These are phyloP conservation scores for Raffaelea albimanens DNA, from an alignment of 2,329 filamentous ascomycete species.

Conservation along the genomic window DNA sequence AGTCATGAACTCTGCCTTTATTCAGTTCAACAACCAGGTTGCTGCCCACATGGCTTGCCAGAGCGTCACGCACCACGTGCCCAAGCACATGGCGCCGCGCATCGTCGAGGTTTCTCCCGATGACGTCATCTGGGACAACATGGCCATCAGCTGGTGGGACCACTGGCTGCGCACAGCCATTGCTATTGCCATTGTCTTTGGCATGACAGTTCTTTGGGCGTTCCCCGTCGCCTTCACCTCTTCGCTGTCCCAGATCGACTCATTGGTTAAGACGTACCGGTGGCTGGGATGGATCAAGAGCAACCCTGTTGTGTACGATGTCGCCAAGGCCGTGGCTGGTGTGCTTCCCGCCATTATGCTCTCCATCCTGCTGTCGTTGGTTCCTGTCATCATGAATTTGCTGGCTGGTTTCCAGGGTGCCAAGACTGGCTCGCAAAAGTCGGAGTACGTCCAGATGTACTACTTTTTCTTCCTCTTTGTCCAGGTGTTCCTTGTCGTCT, in stretches of 20 bases:
- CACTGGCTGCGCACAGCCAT: slow-evolving; percentile 63
- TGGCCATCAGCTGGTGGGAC: slow-evolving; percentile 93
- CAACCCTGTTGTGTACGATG: slow-evolving; percentile 49
- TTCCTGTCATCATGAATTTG: slow-evolving; percentile 70
- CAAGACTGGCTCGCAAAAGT: slow-evolving; percentile 70
- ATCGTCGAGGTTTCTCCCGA: slow-evolving; percentile 88
- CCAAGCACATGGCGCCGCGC: slow-evolving; percentile 86
- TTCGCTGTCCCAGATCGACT: slow-evolving; percentile 66
- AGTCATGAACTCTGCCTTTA: slow-evolving; percentile 91
- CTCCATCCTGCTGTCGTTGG: slow-evolving; percentile 65
- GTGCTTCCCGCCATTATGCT: slow-evolving; percentile 73
- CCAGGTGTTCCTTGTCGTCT: slow-evolving; percentile 88
- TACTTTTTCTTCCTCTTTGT: slow-evolving; percentile 94
- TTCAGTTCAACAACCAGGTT: slow-evolving; percentile 97
- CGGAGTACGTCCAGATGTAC: slow-evolving; percentile 80
- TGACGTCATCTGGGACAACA: slow-evolving; percentile 94
- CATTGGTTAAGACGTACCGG: slow-evolving; percentile 50
- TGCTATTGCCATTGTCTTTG: slow-evolving; percentile 56
- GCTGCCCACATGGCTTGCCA: slow-evolving; percentile 98
- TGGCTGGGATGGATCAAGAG: slow-evolving; percentile 64
- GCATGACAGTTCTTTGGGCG: slow-evolving; percentile 81
- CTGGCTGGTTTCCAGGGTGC: slow-evolving; percentile 67
- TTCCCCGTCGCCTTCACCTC: slow-evolving; percentile 86
- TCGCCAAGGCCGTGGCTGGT: slow-evolving; percentile 64
- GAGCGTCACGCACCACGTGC: slow-evolving; percentile 79